phyloP scores from a whole-genome alignment of 345 rosid species.

The Gossypium turneri region DNA sequence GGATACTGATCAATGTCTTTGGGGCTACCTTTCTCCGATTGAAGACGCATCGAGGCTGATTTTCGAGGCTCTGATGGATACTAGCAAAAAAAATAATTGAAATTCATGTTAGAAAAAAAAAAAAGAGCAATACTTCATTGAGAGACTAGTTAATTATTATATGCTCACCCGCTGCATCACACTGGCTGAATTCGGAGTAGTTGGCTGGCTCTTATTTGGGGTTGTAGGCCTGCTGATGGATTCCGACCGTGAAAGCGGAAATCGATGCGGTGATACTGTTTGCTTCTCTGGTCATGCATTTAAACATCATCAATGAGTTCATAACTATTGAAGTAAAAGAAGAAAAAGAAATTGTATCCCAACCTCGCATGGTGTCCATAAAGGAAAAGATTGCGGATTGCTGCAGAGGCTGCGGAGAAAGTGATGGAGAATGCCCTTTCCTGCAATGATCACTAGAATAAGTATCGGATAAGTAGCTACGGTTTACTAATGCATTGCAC shows the following conservation, averaged over 20 bases:
- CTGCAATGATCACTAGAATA: constrained; percentile 31
- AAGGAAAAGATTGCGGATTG: constrained; percentile 73
- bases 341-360: neutral
- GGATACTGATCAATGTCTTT: constrained; percentile 63
- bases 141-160: constrained; percentile 1
- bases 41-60: constrained; percentile 70
- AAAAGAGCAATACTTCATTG: neutral
- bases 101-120: neutral
- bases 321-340: neutral
- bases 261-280: constrained; percentile 70
- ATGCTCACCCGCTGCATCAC: constrained; percentile 50
- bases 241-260: constrained; percentile 78
- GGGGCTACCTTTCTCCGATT: constrained; percentile 46
- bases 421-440: constrained; percentile 60
- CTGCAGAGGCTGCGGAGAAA: constrained; percentile 54
- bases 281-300: constrained; percentile 51
- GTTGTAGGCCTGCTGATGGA: constrained; percentile 67
- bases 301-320: constrained; percentile 6
- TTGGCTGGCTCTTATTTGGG: constrained; percentile 56
- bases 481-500: neutral
- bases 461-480: neutral
- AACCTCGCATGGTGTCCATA: constrained; percentile 56
- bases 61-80: constrained; percentile 82
- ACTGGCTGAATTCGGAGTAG: constrained; percentile 49
- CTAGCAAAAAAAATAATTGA: constrained; percentile 26